Base-by-base conservation (phyloP, 371 early-diverging fungal genomes). In the Mucor irregularis region DNA sequence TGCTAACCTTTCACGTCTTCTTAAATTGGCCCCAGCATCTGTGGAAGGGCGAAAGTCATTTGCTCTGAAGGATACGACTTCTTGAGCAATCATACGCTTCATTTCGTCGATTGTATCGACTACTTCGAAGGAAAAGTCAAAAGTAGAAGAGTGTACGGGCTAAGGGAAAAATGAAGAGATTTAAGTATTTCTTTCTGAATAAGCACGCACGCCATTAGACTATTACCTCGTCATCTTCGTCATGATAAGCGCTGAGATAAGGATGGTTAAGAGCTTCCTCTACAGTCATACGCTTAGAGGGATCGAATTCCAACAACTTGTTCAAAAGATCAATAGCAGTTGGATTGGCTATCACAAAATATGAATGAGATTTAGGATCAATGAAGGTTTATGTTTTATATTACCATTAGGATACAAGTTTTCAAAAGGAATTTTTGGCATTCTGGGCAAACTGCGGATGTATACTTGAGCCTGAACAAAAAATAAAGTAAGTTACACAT, bases 391-490 rank as follows among this genome's bases (percentile, higher is more conserved):
- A 14, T 10, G 17, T 22, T 29, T n/a, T 37, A 9, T 21, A 11
- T 2, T 70, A 68, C 74, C 74, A 50, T 75, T 78, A 29, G 95
- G 93, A 76, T 87, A 95, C 53, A 94, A 66, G 48, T 84, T 82
- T 51, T 81, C 73, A 76, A 93, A 97, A 2, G 94, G 94, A 47
- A 94, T 87, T 64, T 90, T 92, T 34, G 90, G 89, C 89, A 91
- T 95, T 52, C 66, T 77, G 11, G 95, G 94, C 46, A 98, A 78
- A 49, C 88, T 86, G 35, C 93, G 90, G 56, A 98, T 96, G 78
- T 97, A 97, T 57, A 93, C 88, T 69, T 95, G 97, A 4, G 99
- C 97, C 88, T 92, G n/a, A n/a, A n/a, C n/a, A n/a, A n/a, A n/a
- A n/a, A n/a, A n/a, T n/a, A n/a, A n/a, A n/a, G n/a, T n/a, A n/a